Evolutionary conservation across 1,284 basidiomycete genomes (phyloP).

Genomic region (Anthracocystis panici-leucophaei): DNA sequence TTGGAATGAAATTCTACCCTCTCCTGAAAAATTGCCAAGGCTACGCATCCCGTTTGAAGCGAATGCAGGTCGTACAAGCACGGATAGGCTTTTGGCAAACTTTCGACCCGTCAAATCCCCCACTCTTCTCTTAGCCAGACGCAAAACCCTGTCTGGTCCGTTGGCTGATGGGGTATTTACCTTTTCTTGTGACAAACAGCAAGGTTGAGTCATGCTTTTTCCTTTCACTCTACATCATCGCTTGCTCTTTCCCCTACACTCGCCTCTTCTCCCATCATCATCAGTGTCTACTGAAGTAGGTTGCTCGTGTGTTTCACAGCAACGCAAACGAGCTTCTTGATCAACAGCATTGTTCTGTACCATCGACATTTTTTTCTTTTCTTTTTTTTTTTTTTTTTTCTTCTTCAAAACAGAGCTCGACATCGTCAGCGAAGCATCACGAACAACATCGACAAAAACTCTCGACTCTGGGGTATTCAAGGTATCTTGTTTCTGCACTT

Average conservation of each 20-base stretch:
- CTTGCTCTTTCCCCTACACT: not conserved
- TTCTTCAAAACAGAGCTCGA: not conserved
- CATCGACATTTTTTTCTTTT: too few relatives aligned
- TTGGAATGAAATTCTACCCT: conserved; percentile 1
- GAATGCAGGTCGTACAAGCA: not conserved
- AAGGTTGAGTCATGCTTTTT: not conserved
- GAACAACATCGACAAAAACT: not conserved
- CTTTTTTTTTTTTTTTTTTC: too few relatives aligned
- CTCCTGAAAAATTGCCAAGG: not conserved
- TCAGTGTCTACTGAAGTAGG: not conserved
- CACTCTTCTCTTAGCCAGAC: not conserved
- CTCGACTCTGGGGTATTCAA: not conserved
- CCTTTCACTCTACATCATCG: not conserved
- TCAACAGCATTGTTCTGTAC: not conserved
- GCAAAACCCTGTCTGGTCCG: not conserved
- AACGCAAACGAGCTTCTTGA: not conserved
- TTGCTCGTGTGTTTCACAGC: not conserved
- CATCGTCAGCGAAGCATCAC: not conserved
- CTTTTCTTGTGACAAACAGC: conserved; percentile 9
- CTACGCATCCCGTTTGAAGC: not conserved
- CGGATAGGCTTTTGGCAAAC: too few relatives aligned
- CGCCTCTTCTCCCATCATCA: not conserved
- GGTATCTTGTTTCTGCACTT: too few relatives aligned
- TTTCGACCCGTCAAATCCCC: too few relatives aligned
- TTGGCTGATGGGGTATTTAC: not conserved